Evolutionary conservation across 2,329 filamentous ascomycete genomes (phyloP).

Genomic region (Gremmenia infestans): DNA sequence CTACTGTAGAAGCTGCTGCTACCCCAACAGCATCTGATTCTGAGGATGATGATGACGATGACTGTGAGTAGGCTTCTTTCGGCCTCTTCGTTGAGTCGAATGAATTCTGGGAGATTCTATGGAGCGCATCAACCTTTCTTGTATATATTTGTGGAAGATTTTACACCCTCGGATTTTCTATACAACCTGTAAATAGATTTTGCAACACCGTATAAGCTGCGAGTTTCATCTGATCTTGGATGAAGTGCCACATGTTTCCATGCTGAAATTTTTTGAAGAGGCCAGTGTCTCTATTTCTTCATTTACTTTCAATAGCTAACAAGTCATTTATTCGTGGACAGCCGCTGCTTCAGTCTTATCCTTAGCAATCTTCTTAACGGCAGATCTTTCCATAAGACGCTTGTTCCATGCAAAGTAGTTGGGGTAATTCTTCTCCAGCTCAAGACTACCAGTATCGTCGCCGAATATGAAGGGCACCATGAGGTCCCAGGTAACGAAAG

Average conservation of each 20-base stretch:
- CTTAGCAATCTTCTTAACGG: slow-evolving; percentile 14
- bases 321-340: too few species aligned
- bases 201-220: too few species aligned
- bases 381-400: slow-evolving; percentile 10
- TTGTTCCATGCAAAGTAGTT: slow-evolving; percentile 17
- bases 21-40: neutral
- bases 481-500: slow-evolving; percentile 14
- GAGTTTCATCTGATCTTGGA: too few species aligned
- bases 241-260: neutral
- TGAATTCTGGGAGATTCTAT: neutral
- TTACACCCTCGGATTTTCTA: neutral
- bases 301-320: too few species aligned
- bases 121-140: neutral
- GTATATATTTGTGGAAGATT: neutral
- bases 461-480: slow-evolving; percentile 10
- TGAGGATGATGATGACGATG: neutral
- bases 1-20: neutral
- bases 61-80: neutral
- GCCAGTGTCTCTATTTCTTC: too few species aligned
- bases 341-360: neutral
- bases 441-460: slow-evolving; percentile 4
- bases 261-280: neutral
- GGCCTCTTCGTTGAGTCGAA: neutral
- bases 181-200: too few species aligned
- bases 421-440: slow-evolving; percentile 22